Evolutionary conservation across 2,329 filamentous ascomycete species (phyloP).

Genomic region (Venturiaceae sp.): DNA sequence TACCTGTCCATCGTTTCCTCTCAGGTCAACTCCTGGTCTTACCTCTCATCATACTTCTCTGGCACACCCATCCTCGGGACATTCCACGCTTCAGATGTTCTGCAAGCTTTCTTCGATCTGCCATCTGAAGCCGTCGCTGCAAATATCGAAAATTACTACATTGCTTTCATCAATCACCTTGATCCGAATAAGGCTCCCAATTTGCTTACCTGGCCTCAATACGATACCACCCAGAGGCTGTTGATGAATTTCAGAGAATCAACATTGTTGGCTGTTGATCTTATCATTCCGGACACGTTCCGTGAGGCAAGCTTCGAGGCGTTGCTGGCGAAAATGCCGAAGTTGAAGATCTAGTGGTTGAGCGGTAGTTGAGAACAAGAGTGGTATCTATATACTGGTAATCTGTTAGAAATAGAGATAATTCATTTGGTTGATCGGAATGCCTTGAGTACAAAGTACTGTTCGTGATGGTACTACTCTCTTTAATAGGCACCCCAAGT

Average conservation of each 20-base stretch:
- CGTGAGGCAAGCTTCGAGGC: not conserved
- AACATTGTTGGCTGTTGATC: not conserved
- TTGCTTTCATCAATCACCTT: not conserved
- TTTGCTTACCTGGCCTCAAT: no score
- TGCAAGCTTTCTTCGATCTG: not conserved
- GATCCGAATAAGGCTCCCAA: conserved; percentile 5
- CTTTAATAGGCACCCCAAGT: no score
- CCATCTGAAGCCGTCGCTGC: not conserved
- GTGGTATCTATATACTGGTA: no score
- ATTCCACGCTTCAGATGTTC: conserved; percentile 1
- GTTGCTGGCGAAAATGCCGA: not conserved
- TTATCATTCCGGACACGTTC: not conserved
- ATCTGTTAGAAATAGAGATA: no score
- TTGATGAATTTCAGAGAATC: no score
- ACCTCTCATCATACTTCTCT: not conserved
- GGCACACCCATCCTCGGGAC: conserved; percentile 4
- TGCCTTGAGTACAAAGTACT: no score
- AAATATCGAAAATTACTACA: not conserved
- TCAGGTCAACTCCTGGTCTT: conserved; percentile 27
- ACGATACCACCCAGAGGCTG: no score
- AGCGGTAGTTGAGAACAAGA: no score
- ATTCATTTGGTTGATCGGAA: no score
- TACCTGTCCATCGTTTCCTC: conserved; percentile 50
- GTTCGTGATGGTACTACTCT: no score
- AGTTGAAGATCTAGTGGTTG: not conserved